A percentile compares a stretch with the other conserved stretches of the same genome.
Evolutionary conservation across 2,329 filamentous ascomycete genomes (phyloP).

Genomic region (Verticillium klebahnii): DNA sequence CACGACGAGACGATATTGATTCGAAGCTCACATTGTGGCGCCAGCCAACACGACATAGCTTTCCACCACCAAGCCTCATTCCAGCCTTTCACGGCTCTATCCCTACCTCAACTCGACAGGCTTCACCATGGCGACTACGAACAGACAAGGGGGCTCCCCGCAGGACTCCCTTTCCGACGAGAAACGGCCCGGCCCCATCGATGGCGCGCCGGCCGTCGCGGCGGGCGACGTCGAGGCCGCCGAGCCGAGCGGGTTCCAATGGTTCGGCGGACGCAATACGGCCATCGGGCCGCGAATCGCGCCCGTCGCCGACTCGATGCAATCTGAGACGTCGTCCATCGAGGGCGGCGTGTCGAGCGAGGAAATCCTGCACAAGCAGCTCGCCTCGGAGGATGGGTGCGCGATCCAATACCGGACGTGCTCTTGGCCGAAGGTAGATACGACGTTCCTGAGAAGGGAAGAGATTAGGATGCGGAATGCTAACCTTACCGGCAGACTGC

Average conservation of each 20-base stretch:
- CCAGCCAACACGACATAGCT: not conserved
- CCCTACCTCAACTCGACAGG: not conserved
- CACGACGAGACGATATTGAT: not conserved
- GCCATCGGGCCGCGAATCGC: constrained; percentile 48
- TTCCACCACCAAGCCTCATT: not conserved
- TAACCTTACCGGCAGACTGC: constrained; percentile 52
- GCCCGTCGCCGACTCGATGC: constrained; percentile 31
- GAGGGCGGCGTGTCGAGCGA: constrained; percentile 32
- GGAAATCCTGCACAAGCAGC: constrained; percentile 57
- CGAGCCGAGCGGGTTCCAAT: not conserved
- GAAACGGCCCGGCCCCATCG: not conserved
- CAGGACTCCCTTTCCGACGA: not conserved
- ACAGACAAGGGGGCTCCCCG: not conserved
- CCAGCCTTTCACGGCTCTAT: not conserved
- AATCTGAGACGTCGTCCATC: constrained; percentile 32
- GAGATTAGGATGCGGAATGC: not conserved
- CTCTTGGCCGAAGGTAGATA: constrained; percentile 72
- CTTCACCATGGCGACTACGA: not conserved
- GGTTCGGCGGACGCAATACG: constrained; percentile 34
- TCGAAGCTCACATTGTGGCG: not conserved
- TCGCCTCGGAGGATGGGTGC: constrained; percentile 70
- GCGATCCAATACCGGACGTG: constrained; percentile 90
- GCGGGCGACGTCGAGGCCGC: not conserved
- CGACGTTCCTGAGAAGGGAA: not conserved
- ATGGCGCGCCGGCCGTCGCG: not conserved